Evolutionary conservation across 768 basidiomycete genomes (phyloP).

Genomic region (Naganishia friedmannii): DNA sequence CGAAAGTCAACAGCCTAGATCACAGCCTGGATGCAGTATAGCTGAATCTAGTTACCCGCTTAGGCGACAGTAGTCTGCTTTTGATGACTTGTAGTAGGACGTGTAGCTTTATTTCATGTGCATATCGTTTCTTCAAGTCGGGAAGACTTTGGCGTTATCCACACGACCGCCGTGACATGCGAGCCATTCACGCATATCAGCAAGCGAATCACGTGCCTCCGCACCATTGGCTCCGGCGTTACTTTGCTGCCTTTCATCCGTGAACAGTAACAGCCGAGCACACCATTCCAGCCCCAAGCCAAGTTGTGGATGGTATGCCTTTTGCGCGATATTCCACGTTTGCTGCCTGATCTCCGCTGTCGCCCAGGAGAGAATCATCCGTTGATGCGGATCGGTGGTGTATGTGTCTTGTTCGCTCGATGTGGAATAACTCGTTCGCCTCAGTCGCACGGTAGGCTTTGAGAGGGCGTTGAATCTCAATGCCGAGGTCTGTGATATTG

Average conservation of each 20-base stretch:
- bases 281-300: conserved; percentile 15
- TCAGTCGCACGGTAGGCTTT: conserved; percentile 1
- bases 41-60: neutral
- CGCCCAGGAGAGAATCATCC: conserved; percentile 13
- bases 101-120: conserved; percentile 13
- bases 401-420: neutral
- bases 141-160: conserved; percentile 3
- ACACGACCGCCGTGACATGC: conserved; percentile 2
- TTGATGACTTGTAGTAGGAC: conserved; percentile 1
- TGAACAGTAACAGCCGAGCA: conserved; percentile 7
- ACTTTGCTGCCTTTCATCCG: neutral
- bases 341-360: conserved; percentile 8
- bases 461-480: neutral
- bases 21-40: too few species aligned
- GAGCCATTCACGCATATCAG: neutral
- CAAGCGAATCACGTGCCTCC: neutral
- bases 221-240: neutral
- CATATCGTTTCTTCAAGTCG: neutral
- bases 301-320: conserved; percentile 21
- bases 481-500: conserved; percentile 13
- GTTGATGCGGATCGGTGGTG: conserved; percentile 10
- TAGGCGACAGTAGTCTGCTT: neutral
- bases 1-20: conserved; percentile 20
- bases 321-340: conserved; percentile 11
- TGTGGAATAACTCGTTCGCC: neutral